Evolutionary conservation across 768 basidiomycete genomes (phyloP).

Genomic region (Trametes cubensis): DNA sequence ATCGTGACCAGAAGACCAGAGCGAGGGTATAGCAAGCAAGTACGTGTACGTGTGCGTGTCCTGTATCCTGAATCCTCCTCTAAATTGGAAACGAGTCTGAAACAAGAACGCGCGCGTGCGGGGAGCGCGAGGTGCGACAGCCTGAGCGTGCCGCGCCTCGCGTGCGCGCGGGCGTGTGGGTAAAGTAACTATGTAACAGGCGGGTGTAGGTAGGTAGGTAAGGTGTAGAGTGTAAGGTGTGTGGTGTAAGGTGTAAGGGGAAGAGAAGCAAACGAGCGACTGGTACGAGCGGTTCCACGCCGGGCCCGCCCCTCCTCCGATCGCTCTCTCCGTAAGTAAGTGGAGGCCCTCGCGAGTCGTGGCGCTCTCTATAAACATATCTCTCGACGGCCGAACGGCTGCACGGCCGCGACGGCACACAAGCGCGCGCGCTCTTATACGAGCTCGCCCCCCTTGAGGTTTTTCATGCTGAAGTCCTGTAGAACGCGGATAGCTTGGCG

Average conservation of each 20-base stretch:
- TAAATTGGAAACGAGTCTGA: not conserved
- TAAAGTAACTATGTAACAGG: not conserved
- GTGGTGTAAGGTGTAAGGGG: not conserved
- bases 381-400: not conserved
- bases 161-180: no score
- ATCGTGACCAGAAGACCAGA: no score
- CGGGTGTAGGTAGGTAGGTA: not conserved
- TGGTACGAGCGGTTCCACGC: not conserved
- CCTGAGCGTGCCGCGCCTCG: no score
- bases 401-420: not conserved
- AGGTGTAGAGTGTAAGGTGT: not conserved
- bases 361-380: not conserved
- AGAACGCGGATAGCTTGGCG: not conserved
- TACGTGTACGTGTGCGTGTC: not conserved
- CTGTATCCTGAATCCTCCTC: not conserved
- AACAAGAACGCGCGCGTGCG: no score
- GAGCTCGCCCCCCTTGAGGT: conserved; percentile 17
- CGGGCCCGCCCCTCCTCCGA: not conserved
- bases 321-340: not conserved
- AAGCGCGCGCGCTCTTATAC: not conserved
- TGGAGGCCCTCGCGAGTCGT: not conserved
- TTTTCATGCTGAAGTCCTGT: conserved; percentile 16
- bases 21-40: not conserved
- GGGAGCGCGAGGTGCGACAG: no score
- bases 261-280: not conserved